Evolutionary conservation across 83 land plant genomes (phyloP), one percentile per base, ranked within the genome.

Genomic region (Diphasiastrum complanatum): DNA sequence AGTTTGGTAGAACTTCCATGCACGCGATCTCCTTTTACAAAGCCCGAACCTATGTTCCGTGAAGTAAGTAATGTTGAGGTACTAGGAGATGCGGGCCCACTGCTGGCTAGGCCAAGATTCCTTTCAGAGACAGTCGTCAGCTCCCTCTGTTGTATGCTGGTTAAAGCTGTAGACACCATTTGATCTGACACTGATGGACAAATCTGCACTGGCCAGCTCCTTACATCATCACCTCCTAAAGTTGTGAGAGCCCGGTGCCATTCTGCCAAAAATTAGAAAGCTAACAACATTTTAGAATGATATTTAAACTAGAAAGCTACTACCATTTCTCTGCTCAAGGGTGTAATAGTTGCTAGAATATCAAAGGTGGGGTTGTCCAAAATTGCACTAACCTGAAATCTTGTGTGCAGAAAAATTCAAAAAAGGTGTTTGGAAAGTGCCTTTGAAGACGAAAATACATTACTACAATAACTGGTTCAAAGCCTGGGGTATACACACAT

Each of bases 221-320:
- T 81, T 26, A 81, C 73, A 49, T 93, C 98, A 58, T 75, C 78
- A 1, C 91, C 95, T 1, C 95, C 91, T 61, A 81, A 64, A 25
- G 82, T 61, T 66, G 79, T 73, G 29, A 93, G 67, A 34, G 90
- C 96, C 29, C 84, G 79, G 47, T 93, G 91, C 98, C 98, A 93
- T 65, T 93, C 98, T 93, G 81, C 51, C 68, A n/a, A n/a, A n/a
- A n/a, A n/a, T n/a, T n/a, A n/a, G n/a, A n/a, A n/a, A n/a, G n/a
- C n/a, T n/a, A n/a, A n/a, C n/a, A n/a, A n/a, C n/a, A n/a, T n/a
- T n/a, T n/a, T n/a, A n/a, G n/a, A n/a, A n/a, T n/a, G n/a, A n/a
- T n/a, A n/a, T n/a, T n/a, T n/a, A n/a, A n/a, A n/a, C n/a, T n/a
- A n/a, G n/a, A n/a, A n/a, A n/a, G n/a, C n/a, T n/a, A n/a, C n/a